Conservation (phyloP, 2,329 filamentous ascomycete genomes). For the Sclerotinia glacialis region DNA sequence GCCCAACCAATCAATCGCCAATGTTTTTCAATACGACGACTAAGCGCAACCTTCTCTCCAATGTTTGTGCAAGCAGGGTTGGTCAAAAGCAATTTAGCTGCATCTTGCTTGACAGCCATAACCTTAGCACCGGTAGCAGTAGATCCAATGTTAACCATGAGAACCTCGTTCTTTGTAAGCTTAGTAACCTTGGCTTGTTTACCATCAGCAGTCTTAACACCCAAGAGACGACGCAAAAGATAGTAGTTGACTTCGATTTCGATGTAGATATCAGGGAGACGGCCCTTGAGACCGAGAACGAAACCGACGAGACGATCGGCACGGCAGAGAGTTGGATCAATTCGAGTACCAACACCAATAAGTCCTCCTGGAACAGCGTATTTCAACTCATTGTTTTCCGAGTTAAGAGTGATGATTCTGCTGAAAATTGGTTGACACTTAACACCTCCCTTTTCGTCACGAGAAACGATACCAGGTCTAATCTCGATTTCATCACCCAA, state of each 20-base stretch:
- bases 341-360: constrained; percentile 96
- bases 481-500: constrained; percentile 98
- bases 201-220: constrained; percentile 95
- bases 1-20: constrained; percentile 95
- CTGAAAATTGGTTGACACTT: constrained; percentile 98
- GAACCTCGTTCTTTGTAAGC: constrained; percentile 95
- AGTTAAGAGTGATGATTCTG: constrained; percentile 90
- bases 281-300: constrained; percentile 91
- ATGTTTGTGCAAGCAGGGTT: constrained; percentile 95
- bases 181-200: constrained; percentile 99
- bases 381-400: constrained; percentile 96
- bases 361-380: constrained; percentile 96
- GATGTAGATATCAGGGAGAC: constrained; percentile 93
- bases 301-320: constrained; percentile 98
- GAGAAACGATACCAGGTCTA: constrained; percentile 94
- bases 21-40: constrained; percentile 97
- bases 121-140: constrained; percentile 98
- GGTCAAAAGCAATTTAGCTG: constrained; percentile 89
- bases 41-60: constrained; percentile 96
- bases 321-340: constrained; percentile 96
- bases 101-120: constrained; percentile 94
- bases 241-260: constrained; percentile 99
- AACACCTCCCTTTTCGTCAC: constrained; percentile 88
- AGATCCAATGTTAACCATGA: constrained; percentile 99
- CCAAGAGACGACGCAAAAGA: constrained; percentile 86